Percentiles rank a stretch among this genome's conserved stretches.
These are phyloP conservation scores for Penicillium sclerotiorum DNA, from an alignment of 2,329 filamentous ascomycete genomes.

Conservation along the genomic window DNA sequence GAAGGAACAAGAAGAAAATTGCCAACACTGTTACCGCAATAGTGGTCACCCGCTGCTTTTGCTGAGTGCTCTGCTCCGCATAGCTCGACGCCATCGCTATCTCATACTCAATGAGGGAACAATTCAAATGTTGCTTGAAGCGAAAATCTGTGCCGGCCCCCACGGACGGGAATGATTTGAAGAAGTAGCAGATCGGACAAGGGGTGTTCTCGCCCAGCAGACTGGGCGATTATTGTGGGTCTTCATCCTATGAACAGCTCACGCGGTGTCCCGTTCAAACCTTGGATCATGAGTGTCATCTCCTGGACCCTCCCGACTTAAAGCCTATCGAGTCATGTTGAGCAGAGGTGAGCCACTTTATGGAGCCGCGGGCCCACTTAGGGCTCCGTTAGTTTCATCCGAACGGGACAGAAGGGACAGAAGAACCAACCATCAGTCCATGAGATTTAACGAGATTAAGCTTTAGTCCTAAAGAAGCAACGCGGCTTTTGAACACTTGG, in stretches of 20 bases:
- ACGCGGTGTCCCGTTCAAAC: not conserved
- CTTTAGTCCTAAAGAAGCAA: not conserved
- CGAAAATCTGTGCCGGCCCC: not conserved
- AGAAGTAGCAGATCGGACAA: not conserved
- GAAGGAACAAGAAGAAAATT: not conserved
- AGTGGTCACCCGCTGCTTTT: conserved; percentile 2
- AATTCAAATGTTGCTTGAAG: not conserved
- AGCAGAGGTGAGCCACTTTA: not conserved
- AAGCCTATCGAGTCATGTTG: not conserved
- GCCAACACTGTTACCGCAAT: not conserved
- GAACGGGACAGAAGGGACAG: no score
- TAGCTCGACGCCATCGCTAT: not conserved
- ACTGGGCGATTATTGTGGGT: not conserved
- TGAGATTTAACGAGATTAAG: not conserved
- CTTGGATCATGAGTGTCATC: not conserved
- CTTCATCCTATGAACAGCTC: not conserved
- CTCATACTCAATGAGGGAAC: not conserved
- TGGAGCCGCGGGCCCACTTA: not conserved
- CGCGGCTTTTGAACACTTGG: not conserved
- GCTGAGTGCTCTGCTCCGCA: not conserved
- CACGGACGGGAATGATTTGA: no score
- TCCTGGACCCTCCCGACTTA: not conserved
- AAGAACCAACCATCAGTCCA: not conserved
- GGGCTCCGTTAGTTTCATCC: not conserved
- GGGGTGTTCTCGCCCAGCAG: not conserved